Evolutionary conservation across 2,329 filamentous ascomycete genomes (phyloP), one percentile per base, ranked within the genome.

Genomic region (Penicillium olsonii): DNA sequence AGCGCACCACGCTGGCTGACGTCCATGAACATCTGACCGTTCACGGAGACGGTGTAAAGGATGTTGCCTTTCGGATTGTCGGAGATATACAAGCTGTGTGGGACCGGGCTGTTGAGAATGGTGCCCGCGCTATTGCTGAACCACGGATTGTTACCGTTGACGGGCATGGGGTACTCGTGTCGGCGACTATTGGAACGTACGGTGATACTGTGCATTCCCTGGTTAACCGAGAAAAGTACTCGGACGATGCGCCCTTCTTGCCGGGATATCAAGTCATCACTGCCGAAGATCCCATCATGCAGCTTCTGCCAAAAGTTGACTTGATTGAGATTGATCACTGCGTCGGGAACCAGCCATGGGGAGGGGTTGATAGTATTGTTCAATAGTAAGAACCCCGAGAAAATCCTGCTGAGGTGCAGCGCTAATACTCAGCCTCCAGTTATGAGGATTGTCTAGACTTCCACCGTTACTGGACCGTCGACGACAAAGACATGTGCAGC

Each of bases 391-490:
- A 57, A 27, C 10, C 22, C 22, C 8, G 22, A n/a, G 19, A 62
- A 66, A 12, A 4, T 31, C 29, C 6, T n/a, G 1, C 11, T 14
- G 2, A n/a, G 6, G 4, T 14, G 14, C 29, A 31, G 12, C 14
- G 46, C 31, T 44, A 50, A 42, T 51, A 44, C 17, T 38, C 12
- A 38, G 35, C 10, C 15, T 19, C 42, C 24, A 77, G 87, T 71
- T 96, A 96, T 76, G 91, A 96, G 75, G 80, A 84, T 49, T 88
- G 87, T 57, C 85, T 96, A 19, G 85, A 85, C 48, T 96, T 96
- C 80, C 90, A 95, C 77, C 88, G 91, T 60, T 96, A 95, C 83
- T 96, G 92, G 91, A 88, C 84, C 41, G 90, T 95, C 51, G 92
- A 96, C 72, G 92, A 96, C 78, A 85, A 83, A 55, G 83, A 90